Conservation (phyloP, 1,284 basidiomycete genomes). For the Sporisorium iseilematis-ciliati region DNA sequence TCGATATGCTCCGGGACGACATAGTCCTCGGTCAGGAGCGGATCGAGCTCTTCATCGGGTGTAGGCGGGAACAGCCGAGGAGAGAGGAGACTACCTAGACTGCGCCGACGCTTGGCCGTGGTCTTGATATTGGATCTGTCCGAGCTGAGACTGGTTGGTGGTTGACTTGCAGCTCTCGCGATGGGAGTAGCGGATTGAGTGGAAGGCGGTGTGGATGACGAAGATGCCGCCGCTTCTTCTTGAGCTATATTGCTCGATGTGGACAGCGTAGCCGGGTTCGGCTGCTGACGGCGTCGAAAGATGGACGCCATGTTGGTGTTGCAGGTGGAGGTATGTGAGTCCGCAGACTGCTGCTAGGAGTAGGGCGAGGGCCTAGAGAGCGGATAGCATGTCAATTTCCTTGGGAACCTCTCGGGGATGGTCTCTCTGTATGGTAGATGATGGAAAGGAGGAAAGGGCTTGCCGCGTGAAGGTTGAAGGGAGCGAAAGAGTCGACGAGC, state of each 20-base stretch:
- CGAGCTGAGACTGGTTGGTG: constrained; percentile 1
- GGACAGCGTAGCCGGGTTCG: constrained; percentile 32
- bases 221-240: constrained; percentile 8
- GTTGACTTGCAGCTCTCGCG: not conserved
- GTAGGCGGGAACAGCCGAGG: constrained; percentile 33
- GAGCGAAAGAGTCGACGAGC: no score
- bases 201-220: constrained; percentile 10
- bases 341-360: not conserved
- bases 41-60: constrained; percentile 47
- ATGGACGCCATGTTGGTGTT: constrained; percentile 33
- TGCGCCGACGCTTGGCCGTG: constrained; percentile 33
- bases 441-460: not conserved
- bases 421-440: not conserved
- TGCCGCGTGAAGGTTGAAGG: not conserved
- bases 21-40: constrained; percentile 57
- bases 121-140: constrained; percentile 16
- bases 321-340: not conserved
- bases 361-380: not conserved
- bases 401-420: not conserved
- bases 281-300: constrained; percentile 47
- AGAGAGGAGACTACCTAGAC: constrained; percentile 44
- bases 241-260: constrained; percentile 7
- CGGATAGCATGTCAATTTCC: not conserved
- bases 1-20: constrained; percentile 52
- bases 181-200: not conserved